Evolutionary conservation across 495 filamentous ascomycete species (phyloP).

Genomic region (Letharia columbiana): DNA sequence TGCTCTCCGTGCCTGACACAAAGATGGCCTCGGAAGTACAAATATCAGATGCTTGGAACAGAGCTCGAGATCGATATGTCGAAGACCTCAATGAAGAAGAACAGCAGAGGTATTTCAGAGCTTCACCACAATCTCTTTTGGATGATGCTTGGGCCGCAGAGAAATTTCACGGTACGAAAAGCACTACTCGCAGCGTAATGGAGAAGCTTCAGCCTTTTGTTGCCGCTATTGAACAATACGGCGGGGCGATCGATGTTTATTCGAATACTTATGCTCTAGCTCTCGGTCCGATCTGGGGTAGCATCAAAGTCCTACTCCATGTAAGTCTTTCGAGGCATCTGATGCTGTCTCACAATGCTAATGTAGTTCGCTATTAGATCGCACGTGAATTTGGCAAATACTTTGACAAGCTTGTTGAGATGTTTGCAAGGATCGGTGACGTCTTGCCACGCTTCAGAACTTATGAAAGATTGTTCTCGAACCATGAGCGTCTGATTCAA

Average conservation of each 20-base stretch:
- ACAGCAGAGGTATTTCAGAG: conserved; percentile 17
- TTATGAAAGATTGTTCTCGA: conserved; percentile 30
- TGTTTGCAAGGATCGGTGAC: conserved; percentile 35
- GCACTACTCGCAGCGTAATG: conserved; percentile 24
- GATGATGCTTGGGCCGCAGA: conserved; percentile 29
- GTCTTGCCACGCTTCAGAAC: conserved; percentile 32
- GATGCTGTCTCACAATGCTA: background rate
- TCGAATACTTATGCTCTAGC: conserved; percentile 30
- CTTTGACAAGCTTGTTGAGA: conserved; percentile 33
- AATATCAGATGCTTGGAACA: conserved; percentile 24
- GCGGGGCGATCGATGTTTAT: conserved; percentile 33
- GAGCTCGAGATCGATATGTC: conserved; percentile 28
- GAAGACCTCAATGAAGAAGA: conserved; percentile 29
- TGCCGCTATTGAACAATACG: conserved; percentile 33
- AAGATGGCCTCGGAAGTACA: background rate
- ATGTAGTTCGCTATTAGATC: conserved; percentile 13
- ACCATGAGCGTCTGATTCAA: conserved; percentile 29
- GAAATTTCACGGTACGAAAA: conserved; percentile 25
- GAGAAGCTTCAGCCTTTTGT: conserved; percentile 31
- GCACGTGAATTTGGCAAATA: conserved; percentile 32
- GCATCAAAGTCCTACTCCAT: conserved; percentile 34
- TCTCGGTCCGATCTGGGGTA: conserved; percentile 38
- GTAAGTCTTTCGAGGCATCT: background rate
- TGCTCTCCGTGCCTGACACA: background rate
- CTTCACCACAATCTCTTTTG: conserved; percentile 27